These are phyloP conservation scores for Umbelopsis isabellina DNA, from an alignment of 192 early-diverging fungal genomes.

Conservation along the genomic window DNA sequence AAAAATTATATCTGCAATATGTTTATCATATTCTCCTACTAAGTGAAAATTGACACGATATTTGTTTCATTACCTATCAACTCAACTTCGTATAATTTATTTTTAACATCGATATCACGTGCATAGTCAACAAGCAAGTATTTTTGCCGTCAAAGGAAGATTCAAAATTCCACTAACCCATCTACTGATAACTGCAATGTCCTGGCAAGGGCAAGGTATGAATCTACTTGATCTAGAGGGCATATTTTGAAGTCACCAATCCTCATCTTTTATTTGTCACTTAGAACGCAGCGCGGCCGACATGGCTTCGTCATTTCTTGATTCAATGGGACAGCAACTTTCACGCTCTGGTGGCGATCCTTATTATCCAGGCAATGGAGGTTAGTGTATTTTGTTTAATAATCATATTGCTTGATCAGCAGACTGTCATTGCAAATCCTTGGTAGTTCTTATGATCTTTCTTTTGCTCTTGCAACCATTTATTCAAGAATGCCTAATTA, in stretches of 20 bases:
- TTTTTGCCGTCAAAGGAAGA: neutral
- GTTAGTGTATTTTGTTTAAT: neutral
- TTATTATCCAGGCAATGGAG: slow-evolving; percentile 22
- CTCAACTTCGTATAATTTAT: no score
- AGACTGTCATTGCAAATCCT: neutral
- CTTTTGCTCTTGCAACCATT: slow-evolving; percentile 18
- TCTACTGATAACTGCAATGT: slow-evolving; percentile 7
- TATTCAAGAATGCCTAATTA: slow-evolving; percentile 21
- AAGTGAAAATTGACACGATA: no score
- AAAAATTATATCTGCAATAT: no score
- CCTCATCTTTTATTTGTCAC: neutral
- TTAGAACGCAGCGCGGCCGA: slow-evolving; percentile 23
- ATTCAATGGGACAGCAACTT: slow-evolving; percentile 27
- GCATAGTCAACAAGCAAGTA: neutral
- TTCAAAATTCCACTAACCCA: neutral
- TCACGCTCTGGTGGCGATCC: slow-evolving; percentile 3
- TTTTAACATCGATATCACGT: neutral
- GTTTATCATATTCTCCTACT: no score
- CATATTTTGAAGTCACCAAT: neutral
- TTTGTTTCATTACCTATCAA: no score
- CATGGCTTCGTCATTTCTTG: slow-evolving; percentile 24
- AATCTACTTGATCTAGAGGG: no score
- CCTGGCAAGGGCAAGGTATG: slow-evolving; percentile 20
- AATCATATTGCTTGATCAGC: neutral
- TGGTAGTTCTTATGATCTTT: slow-evolving; percentile 4